Conservation (phyloP, 2,329 filamentous ascomycete species). For the Diaporthe nobilis region DNA sequence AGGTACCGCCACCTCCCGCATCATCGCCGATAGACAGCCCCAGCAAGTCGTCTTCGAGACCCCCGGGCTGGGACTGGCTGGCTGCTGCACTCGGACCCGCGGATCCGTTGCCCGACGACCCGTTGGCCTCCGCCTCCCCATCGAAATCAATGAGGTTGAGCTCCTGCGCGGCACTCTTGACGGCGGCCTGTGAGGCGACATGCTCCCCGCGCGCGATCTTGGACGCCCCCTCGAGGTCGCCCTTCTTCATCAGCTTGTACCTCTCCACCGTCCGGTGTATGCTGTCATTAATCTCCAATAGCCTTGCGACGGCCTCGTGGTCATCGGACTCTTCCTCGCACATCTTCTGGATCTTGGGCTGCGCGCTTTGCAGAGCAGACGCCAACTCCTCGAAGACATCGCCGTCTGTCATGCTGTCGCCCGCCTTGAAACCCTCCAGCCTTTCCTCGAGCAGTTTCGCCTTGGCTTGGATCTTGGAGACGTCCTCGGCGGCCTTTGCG, state of each 20-base stretch:
- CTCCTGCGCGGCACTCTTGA: slow-evolving; percentile 77
- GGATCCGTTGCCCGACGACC: slow-evolving; percentile 51
- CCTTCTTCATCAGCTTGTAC: slow-evolving; percentile 96
- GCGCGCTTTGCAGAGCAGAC: slow-evolving; percentile 88
- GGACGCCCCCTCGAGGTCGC: slow-evolving; percentile 86
- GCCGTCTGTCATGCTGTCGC: slow-evolving; percentile 80
- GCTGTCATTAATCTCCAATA: slow-evolving; percentile 98
- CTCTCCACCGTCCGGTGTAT: slow-evolving; percentile 97
- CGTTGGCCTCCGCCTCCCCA: slow-evolving; percentile 70
- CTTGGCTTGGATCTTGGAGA: slow-evolving; percentile 95
- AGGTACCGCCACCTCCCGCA: slow-evolving; percentile 56
- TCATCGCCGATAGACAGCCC: slow-evolving; percentile 85
- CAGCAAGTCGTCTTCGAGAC: slow-evolving; percentile 90
- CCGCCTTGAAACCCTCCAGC: slow-evolving; percentile 84
- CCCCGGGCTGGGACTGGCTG: slow-evolving; percentile 65
- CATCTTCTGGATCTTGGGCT: slow-evolving; percentile 99
- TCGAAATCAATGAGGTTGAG: slow-evolving; percentile 95
- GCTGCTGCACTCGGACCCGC: slow-evolving; percentile 50
- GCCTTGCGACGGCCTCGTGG: slow-evolving; percentile 92
- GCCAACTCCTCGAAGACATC: slow-evolving; percentile 88
- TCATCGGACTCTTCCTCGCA: slow-evolving; percentile 99
- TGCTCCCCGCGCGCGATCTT: slow-evolving; percentile 85
- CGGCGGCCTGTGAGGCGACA: slow-evolving; percentile 56
- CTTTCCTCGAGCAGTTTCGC: slow-evolving; percentile 93
- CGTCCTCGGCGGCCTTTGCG: slow-evolving; percentile 96